Evolutionary conservation across 2,329 filamentous ascomycete species (phyloP).

Genomic region (Aspergillus neotritici): DNA sequence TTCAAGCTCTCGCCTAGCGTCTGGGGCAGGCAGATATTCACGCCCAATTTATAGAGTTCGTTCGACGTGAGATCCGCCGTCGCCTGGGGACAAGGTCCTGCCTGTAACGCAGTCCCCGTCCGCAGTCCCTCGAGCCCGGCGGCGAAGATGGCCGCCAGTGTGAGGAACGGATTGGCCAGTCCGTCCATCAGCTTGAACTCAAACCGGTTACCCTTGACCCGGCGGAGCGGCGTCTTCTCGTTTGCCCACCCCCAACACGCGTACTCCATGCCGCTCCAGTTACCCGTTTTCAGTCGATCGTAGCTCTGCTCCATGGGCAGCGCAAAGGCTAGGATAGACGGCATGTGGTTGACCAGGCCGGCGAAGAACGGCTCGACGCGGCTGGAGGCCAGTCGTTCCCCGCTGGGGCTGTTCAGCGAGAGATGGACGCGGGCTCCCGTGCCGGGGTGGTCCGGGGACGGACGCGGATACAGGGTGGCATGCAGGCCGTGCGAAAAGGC

Average conservation of each 20-base stretch:
- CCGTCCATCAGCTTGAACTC: slow-evolving; percentile 25
- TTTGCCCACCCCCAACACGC: slow-evolving; percentile 23
- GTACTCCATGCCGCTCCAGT: slow-evolving; percentile 24
- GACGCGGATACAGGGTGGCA: slow-evolving; percentile 21
- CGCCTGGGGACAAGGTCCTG: not conserved
- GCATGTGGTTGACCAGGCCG: slow-evolving; percentile 19
- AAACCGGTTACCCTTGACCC: slow-evolving; percentile 17
- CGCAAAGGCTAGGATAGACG: slow-evolving; percentile 19
- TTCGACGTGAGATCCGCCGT: not conserved
- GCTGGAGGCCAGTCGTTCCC: not conserved
- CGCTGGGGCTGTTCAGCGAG: slow-evolving; percentile 13
- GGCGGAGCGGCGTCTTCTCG: slow-evolving; percentile 21
- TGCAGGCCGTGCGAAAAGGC: slow-evolving; percentile 12
- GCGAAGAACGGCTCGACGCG: slow-evolving; percentile 18
- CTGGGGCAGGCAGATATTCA: too few relatives aligned
- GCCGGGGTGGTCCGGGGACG: slow-evolving; percentile 9
- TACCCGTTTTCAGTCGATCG: slow-evolving; percentile 17
- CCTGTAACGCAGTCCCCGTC: not conserved
- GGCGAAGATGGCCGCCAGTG: slow-evolving; percentile 17
- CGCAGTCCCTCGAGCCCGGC: slow-evolving; percentile 15
- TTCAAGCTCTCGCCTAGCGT: too few relatives aligned
- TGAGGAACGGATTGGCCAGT: slow-evolving; percentile 24
- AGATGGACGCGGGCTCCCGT: slow-evolving; percentile 24
- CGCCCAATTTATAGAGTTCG: too few relatives aligned
- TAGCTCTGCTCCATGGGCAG: slow-evolving; percentile 22